These are phyloP conservation scores for Penicillium sp. DNA, from an alignment of 2,329 filamentous ascomycete species.

Conservation along the genomic window DNA sequence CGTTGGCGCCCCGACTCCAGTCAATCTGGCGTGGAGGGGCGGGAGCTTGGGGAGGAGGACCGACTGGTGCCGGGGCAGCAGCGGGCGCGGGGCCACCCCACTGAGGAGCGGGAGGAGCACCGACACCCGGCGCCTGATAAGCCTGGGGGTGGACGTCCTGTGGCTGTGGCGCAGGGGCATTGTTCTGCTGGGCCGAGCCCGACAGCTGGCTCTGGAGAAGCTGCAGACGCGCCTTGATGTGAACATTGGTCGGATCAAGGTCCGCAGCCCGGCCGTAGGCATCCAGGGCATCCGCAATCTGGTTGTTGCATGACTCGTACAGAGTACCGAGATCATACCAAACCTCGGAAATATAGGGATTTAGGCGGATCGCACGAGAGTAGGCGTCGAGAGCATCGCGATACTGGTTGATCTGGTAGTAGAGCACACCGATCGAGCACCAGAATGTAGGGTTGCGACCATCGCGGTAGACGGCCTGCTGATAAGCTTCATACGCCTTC, in stretches of 20 bases:
- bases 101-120: constrained; percentile 77
- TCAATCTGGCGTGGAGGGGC: constrained; percentile 59
- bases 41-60: constrained; percentile 50
- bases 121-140: constrained; percentile 77
- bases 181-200: constrained; percentile 64
- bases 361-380: constrained; percentile 89
- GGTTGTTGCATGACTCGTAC: constrained; percentile 99
- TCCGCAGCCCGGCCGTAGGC: constrained; percentile 93
- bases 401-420: constrained; percentile 99
- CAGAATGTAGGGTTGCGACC: constrained; percentile 97
- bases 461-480: constrained; percentile 96
- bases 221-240: constrained; percentile 92
- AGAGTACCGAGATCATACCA: constrained; percentile 98
- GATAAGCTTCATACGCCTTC: constrained; percentile 96
- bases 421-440: constrained; percentile 98
- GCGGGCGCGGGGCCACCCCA: constrained; percentile 75
- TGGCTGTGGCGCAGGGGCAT: constrained; percentile 66
- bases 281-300: constrained; percentile 91
- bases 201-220: constrained; percentile 72
- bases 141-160: constrained; percentile 95
- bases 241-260: constrained; percentile 83
- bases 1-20: constrained; percentile 65
- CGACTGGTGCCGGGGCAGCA: constrained; percentile 55
- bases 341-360: constrained; percentile 97
- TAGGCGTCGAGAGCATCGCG: constrained; percentile 96